Percentiles rank a stretch among this genome's conserved stretches.
Evolutionary conservation across 2,329 filamentous ascomycete genomes (phyloP).

Genomic region (Sporothrix pallida): DNA sequence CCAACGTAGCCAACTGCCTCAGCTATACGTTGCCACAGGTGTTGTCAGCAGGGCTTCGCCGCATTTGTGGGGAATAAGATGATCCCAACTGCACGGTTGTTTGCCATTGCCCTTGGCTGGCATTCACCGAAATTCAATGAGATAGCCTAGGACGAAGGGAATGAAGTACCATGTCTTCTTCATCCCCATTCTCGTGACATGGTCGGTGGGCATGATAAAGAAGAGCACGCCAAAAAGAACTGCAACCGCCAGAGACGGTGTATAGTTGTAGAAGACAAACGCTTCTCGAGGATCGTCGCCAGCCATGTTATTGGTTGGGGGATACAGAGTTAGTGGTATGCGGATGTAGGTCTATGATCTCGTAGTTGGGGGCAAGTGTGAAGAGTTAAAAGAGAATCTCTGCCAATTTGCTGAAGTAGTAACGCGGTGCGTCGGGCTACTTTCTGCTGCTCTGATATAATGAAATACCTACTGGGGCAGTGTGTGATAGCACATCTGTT

Average conservation of each 20-base stretch:
- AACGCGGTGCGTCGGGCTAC: too few species aligned
- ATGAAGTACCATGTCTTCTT: slow-evolving; percentile 36
- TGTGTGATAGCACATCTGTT: background rate
- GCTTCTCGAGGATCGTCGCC: background rate
- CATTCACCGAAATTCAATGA: slow-evolving; percentile 32
- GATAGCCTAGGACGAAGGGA: slow-evolving; percentile 35
- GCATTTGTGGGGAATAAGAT: background rate
- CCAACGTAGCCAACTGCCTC: slow-evolving; percentile 35
- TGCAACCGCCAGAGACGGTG: slow-evolving; percentile 32
- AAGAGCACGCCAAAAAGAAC: slow-evolving; percentile 33
- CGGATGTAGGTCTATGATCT: background rate
- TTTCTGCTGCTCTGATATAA: too few species aligned
- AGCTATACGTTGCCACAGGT: slow-evolving; percentile 12
- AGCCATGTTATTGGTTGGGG: background rate
- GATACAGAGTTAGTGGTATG: background rate
- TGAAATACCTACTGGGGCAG: too few species aligned
- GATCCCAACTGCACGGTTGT: too few species aligned
- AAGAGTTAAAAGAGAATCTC: background rate
- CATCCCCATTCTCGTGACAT: slow-evolving; percentile 30
- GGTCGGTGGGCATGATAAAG: background rate
- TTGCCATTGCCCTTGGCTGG: background rate
- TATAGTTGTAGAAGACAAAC: slow-evolving; percentile 33
- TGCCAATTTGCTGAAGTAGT: too few species aligned
- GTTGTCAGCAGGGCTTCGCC: background rate
- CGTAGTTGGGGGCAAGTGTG: background rate